Base-by-base conservation (phyloP, 306 rosid species). In the Fragaria iinumae region DNA sequence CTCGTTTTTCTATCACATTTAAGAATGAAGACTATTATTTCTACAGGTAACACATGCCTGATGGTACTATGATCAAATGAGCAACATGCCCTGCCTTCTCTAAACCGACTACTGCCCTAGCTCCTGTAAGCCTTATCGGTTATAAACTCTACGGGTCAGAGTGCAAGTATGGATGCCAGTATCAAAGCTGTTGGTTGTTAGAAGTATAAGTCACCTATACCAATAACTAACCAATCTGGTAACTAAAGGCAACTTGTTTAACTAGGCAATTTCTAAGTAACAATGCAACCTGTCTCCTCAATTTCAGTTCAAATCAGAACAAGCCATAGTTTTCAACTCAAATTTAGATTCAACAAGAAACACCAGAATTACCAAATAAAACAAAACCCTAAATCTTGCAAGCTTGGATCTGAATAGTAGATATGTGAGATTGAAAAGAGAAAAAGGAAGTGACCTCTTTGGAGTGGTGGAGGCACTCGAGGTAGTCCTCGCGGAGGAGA, bases 381-480 rank as follows among this genome's bases (percentile, higher is more conserved):
- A 18, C 11, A 62, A 75, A 62, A 62, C 78, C 78, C 70, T 60
- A 60, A 43, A 59, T 74, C 39, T 21, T 13, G 69, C 44, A 29
- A 8, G 14, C 44, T 60, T 60, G 18, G 48, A 75, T 75, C 78
- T 29, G 56, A 41, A 6, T 21, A 20, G 18, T 16, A 48, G 25
- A 49, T 8, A 18, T 23, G 32, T 71, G 27, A 29, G 4, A 56
- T 21, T 44, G 16, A 59, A 50, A 66, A 50, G 3, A 3, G 4
- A 53, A 48, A 21, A 56, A n/a, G 23, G 53, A 57, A 73, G 49
- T 38, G 5, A 92, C 99, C 99, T 95, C 99, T 89, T 96, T 96
- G 87, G 96, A 80, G 81, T 96, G 99, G 89, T 96, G 99, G 74
- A 96, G 99, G 74, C 99, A 96, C 76, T 96, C 98, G 73, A 96